Evolutionary conservation across 768 basidiomycete species (phyloP).

Genomic region (Tulasnella sp.): DNA sequence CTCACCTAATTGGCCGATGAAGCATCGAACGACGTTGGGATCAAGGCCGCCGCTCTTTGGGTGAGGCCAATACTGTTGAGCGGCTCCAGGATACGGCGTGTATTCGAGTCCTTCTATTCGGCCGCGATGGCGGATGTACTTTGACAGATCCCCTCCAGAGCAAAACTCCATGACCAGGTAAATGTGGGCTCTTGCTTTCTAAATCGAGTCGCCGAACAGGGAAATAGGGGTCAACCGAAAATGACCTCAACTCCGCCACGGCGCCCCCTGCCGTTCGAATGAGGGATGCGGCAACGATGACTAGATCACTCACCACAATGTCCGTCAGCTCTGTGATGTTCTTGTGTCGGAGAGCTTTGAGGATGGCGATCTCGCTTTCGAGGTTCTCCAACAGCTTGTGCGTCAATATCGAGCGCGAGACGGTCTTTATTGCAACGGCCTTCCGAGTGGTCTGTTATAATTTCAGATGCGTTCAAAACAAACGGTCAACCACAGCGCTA

Average conservation of each 20-base stretch:
- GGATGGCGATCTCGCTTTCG: constrained; percentile 95
- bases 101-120: constrained; percentile 83
- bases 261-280: neutral
- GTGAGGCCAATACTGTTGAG: constrained; percentile 81
- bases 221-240: neutral
- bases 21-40: constrained; percentile 82
- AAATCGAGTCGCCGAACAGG: constrained; percentile 4
- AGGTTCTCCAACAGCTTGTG: constrained; percentile 93
- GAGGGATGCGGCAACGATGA: neutral
- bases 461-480: neutral
- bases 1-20: constrained; percentile 72
- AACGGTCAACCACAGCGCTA: neutral
- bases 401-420: constrained; percentile 75
- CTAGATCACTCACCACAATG: constrained; percentile 55
- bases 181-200: constrained; percentile 38
- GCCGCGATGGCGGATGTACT: constrained; percentile 97
- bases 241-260: neutral
- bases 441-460: constrained; percentile 67
- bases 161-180: constrained; percentile 99
- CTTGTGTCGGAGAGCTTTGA: constrained; percentile 84
- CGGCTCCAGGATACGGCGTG: constrained; percentile 50
- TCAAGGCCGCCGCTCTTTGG: constrained; percentile 83
- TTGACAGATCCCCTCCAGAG: constrained; percentile 87
- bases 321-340: constrained; percentile 91
- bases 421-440: constrained; percentile 88